These are phyloP conservation scores for Cucurbita argyrosperma DNA, from an alignment of 306 rosid genomes.

Conservation along the genomic window DNA sequence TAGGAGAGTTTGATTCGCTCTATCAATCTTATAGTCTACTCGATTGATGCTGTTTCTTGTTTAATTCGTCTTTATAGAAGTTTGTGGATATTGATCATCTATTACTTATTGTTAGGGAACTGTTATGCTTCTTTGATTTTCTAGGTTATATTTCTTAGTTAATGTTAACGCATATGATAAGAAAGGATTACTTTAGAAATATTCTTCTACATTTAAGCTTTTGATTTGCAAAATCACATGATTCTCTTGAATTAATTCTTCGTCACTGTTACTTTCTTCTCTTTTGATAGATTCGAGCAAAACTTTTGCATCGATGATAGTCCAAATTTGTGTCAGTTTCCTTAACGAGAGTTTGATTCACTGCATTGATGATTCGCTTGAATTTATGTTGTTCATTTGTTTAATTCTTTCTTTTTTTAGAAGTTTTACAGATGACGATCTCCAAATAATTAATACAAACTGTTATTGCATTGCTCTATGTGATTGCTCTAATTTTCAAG, in stretches of 20 bases:
- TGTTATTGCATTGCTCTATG: not conserved
- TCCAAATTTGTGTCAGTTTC: not conserved
- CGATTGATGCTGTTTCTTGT: not conserved
- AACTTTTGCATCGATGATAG: not conserved
- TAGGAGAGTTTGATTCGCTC: not conserved
- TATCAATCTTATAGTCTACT: not conserved
- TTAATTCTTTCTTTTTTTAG: not conserved
- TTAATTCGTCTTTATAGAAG: not conserved
- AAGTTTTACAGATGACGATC: not conserved
- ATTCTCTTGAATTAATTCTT: no score
- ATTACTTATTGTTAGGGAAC: no score
- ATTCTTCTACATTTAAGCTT: conserved; percentile 3
- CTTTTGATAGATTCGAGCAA: not conserved
- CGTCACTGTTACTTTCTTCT: not conserved
- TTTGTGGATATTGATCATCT: no score
- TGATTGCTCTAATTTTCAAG: not conserved
- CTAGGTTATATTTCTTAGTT: not conserved
- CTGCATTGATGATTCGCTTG: not conserved
- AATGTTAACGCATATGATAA: not conserved
- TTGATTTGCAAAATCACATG: not conserved
- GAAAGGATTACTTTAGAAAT: not conserved
- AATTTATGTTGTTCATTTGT: not conserved
- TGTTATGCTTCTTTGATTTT: not conserved
- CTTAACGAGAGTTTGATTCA: not conserved
- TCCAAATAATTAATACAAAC: not conserved